Evolutionary conservation across 495 filamentous ascomycete genomes (phyloP), one percentile per base, ranked within the genome.

Genomic region (Barbatosphaeria neglecta): DNA sequence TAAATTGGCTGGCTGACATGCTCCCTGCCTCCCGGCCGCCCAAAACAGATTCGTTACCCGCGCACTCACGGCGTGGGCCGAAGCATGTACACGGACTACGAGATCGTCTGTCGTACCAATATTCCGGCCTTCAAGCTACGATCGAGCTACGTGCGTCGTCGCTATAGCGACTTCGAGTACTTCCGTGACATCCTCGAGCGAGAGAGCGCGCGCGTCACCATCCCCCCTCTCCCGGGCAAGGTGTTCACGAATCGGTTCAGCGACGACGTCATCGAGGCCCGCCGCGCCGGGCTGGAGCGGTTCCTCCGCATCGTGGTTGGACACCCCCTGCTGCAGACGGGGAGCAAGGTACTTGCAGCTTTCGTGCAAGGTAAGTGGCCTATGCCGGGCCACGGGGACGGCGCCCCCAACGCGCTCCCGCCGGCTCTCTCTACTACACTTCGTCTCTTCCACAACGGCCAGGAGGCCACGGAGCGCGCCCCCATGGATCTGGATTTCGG

Each of bases 161-260:
- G 92, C 22, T 98, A 98, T 68, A 89, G 83, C 47, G 92, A 98
- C 65, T 98, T 98, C 56, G 92, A 98, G 69, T 89, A 92, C 70
- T 98, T 98, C 70, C 88, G 92, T 56, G 92, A 98, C 62, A 95
- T 97, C 46, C 77, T 98, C 43, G 92, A 98, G 74, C 83, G 93
- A 46, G 92, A 98, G 70, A 83, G 77, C 55, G 90, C 90, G 31
- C 74, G 93, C 45, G 92, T 98, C 41, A 95, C 87, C 23, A 98
- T 97, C 60, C 92, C 92, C 4, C 92, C 92, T 20, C 70, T 98
- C 43, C 92, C 92, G 0, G 92, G 92, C 22, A 98, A 97, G 69
- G 92, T 98, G 24, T 95, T 97, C 57, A 96, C 90, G 22, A 97
- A 97, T 64, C 85, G 92, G 15, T 98, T 98, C 69, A 90, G 85